Evolutionary conservation across 768 basidiomycete species (phyloP), one percentile per base, ranked within the genome.

Genomic region (Holtermannia corniformis): DNA sequence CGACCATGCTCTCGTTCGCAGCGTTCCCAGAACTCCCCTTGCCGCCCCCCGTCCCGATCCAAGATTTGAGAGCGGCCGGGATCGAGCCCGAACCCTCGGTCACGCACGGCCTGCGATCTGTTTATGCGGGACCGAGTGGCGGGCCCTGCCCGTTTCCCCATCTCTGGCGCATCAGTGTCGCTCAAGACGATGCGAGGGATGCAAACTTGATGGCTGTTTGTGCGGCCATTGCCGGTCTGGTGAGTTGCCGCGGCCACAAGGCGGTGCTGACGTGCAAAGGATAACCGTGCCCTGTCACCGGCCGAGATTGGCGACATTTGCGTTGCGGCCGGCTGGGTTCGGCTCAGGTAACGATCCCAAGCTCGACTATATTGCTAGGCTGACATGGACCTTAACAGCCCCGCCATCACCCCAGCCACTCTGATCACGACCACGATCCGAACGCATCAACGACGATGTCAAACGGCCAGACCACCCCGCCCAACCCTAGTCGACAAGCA

Each of bases 131-230:
- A 16, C 10, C 10, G 7, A 37, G 10, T 7, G 32, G 32, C 16
- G 32, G 32, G 25, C 51, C 63, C 5, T 68, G 63, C 50, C 66
- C 66, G 0, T 68, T 63, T 41, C 66, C 66, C 5, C 50, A 32
- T 5, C 47, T 58, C 3, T 68, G 55, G 44, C 63, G 66, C 5
- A 63, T 63, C 2, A 61, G 46, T 47, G 51, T 65, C 3, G 13
- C n/a, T 21, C 63, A 64, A 22, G 66, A 68, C 28, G 66, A 68
- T 50, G 66, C 60, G 44, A 50, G 16, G 47, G 66, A 68, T 60
- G 63, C 62, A 43, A 58, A 60, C 3, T 54, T 68, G 55, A 68
- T 68, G 66, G 57, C 61, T 27, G 50, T 57, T 14, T 56, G 62
- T 57, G 55, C 55, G 12, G 60, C 63, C 23, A 55, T 55, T 24